Evolutionary conservation across 768 basidiomycete species (phyloP), one percentile per base, ranked within the genome.

Genomic region (Paxillus involutus): DNA sequence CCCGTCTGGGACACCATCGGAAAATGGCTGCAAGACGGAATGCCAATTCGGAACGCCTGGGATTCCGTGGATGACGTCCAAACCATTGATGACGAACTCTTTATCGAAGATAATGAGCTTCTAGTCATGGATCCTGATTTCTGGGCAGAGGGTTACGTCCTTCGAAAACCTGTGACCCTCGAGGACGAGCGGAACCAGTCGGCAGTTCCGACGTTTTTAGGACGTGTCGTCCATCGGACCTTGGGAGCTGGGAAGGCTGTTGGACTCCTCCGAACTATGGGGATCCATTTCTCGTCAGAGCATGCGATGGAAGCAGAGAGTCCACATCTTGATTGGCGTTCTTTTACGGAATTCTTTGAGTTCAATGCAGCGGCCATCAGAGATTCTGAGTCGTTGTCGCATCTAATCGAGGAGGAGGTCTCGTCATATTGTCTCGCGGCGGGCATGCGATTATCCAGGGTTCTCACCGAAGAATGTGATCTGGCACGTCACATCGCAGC

Each of bases 1-100:
- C 89, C 91, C 0, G 71, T 86, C 8, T 94, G 91, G 91, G 63
- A 60, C 6, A 87, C 87, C 84, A 74, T 88, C 3, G 80, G 82
- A 26, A 73, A 74, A 51, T 94, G 91, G 91, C 69, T 93, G 49
- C 78, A 75, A 44, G 78, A 86, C 59, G 91, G 91, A 0, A 88
- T 88, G 84, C 83, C 83, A 4, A 63, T 78, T 10, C 75, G 53
- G 68, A 73, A 43, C 51, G 71, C 53, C 61, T 74, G 52, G 67
- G 61, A 67, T 29, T 40, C 52, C 14, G 47, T 57, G 24, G 59
- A 67, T 14, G 57, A 59, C 16, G 53, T 44, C 36, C 61, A 44
- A 49, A 49, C 56, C 41, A 73, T 86, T 1, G 84, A 86, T 17
- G 85, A 86, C 11, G 91, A 94, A 62, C 91, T 91, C 70, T 92